phyloP scores from a whole-genome alignment of 2,329 filamentous ascomycete genomes.

The Pochonia chlamydosporia region DNA sequence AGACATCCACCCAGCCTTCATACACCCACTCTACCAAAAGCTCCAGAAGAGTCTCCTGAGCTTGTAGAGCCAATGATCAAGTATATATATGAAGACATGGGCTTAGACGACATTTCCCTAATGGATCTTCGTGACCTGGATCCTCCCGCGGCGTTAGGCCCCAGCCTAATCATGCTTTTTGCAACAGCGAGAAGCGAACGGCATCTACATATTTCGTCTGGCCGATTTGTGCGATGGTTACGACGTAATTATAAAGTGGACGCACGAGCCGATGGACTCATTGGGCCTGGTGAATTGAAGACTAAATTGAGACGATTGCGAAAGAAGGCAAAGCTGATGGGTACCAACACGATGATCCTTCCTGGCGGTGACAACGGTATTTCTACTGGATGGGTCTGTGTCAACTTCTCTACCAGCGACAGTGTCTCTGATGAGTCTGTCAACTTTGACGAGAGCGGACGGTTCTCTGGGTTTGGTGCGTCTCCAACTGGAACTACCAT shows the following conservation, averaged over 20 bases:
- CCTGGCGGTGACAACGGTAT: slow-evolving; percentile 75
- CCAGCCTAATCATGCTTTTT: slow-evolving; percentile 87
- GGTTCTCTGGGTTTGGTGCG: slow-evolving; percentile 72
- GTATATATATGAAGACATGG: slow-evolving; percentile 77
- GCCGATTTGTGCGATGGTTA: slow-evolving; percentile 83
- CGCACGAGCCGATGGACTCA: slow-evolving; percentile 77
- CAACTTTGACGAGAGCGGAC: slow-evolving; percentile 41
- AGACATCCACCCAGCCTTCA: slow-evolving; percentile 44
- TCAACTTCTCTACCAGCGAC: slow-evolving; percentile 73
- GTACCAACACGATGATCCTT: slow-evolving; percentile 60
- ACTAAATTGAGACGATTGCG: slow-evolving; percentile 76
- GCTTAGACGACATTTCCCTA: slow-evolving; percentile 73
- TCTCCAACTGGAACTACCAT: slow-evolving; percentile 43
- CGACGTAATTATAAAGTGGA: slow-evolving; percentile 64
- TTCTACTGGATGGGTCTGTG: slow-evolving; percentile 91
- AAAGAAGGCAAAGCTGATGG: slow-evolving; percentile 75
- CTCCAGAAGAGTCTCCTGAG: slow-evolving; percentile 62
- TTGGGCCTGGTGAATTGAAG: slow-evolving; percentile 88
- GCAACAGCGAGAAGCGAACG: slow-evolving; percentile 88
- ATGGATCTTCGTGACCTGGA: slow-evolving; percentile 81
- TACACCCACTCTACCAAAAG: slow-evolving; percentile 41
- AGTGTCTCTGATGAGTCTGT: slow-evolving; percentile 41
- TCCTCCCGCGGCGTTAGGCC: slow-evolving; percentile 79
- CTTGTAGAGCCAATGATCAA: slow-evolving; percentile 68
- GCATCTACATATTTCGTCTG: slow-evolving; percentile 85